Evolutionary conservation across 1,139 yeast genomes (phyloP), one percentile per base, ranked within the genome.

Genomic region (Sugiyamaella paludigena): DNA sequence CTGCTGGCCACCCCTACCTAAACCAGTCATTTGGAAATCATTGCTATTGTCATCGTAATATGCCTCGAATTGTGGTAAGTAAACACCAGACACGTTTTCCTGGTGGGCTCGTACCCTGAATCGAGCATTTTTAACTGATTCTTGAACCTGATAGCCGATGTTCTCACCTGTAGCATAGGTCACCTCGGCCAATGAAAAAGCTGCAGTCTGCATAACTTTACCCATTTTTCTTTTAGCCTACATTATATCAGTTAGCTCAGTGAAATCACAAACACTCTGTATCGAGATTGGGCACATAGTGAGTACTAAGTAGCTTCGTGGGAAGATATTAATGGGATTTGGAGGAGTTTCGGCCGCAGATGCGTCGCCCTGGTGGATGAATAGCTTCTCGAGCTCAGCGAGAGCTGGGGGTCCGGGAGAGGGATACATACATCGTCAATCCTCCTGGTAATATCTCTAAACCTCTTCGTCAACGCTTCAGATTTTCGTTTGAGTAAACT

Each of bases 1-100:
- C 69, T 92, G 98, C 69, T 92, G 98, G 55, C 98, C 98, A 70
- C 98, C 98, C 66, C 98, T 80, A 46, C 98, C 98, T 60, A 92
- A 77, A 56, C 98, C 98, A 8, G 98, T 92, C 80, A 92, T 76
- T 67, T 87, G 87, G 75, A 92, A 92, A 64, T 92, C 98, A 62
- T 91, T 92, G 64, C 88, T 86, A 24, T 81, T 80, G 54, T 87
- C 88, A 63, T 88, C 87, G 55, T 88, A 80, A 58, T 78, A 85
- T 30, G 91, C 81, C 61, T 89, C 96, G 61, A 92, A 92, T 51
- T 92, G 88, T 30, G 98, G 98, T 63, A 92, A 77, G 61, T 84
- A 82, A 27, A 92, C 98, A 71, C 98, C 98, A 53, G 95, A 84
- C 40, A 92, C 98, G 69, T 92, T 92, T 67, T 92, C 98, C 67